Evolutionary conservation across 75 land plant genomes (phyloP).

Genomic region (Ceratopteris richardii): DNA sequence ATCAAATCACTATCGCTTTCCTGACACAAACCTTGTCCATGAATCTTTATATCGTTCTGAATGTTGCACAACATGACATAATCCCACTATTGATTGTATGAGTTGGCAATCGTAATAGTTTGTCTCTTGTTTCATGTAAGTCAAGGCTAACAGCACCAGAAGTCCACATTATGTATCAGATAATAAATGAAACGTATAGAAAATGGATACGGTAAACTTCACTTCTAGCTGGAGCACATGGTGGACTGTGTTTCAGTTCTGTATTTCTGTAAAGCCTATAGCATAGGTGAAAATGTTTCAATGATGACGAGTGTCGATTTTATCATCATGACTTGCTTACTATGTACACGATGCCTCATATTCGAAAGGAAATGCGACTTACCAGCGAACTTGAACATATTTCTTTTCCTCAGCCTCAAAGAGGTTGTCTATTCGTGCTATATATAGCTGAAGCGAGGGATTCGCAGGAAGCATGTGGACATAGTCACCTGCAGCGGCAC

Average conservation of each 20-base stretch:
- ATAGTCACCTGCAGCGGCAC: constrained; percentile 2
- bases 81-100: not conserved
- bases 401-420: not conserved
- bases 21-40: not conserved
- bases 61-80: not conserved
- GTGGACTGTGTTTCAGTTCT: constrained; percentile 5
- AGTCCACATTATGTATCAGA: not conserved
- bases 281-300: not conserved
- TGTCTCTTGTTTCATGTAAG: not conserved
- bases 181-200: not conserved
- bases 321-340: not conserved
- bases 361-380: not conserved
- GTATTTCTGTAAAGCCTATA: not conserved
- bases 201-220: constrained; percentile 8
- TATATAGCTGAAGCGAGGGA: not conserved
- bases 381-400: not conserved
- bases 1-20: not conserved
- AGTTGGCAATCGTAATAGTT: constrained; percentile 6
- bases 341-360: not conserved
- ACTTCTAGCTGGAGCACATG: constrained; percentile 3
- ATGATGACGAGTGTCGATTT: not conserved
- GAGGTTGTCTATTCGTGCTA: not conserved
- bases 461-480: not conserved
- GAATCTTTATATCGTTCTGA: not conserved
- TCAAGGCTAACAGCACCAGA: not conserved